Conservation (phyloP, 306 rosid species). For the Prunus mume region DNA sequence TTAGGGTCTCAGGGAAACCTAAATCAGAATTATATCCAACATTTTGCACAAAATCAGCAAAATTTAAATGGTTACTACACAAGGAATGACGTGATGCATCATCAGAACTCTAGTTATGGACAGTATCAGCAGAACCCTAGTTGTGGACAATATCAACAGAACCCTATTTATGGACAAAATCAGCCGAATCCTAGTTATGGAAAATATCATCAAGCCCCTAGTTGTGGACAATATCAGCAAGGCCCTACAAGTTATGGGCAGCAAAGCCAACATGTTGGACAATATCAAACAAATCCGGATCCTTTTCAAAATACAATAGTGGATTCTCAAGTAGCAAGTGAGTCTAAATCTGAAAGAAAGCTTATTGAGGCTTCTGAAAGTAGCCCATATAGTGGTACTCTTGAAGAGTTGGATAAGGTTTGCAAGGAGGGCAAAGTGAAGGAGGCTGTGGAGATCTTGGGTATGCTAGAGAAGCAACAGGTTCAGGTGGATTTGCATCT, state of each 20-base stretch:
- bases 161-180: neutral
- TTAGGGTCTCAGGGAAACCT: constrained; percentile 31
- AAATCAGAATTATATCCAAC: constrained; percentile 20
- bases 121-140: constrained; percentile 24
- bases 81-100: neutral
- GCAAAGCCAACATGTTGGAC: neutral
- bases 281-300: constrained; percentile 12
- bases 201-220: neutral
- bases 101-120: neutral
- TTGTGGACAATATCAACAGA: constrained; percentile 40
- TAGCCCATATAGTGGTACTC: constrained; percentile 35
- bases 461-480: constrained; percentile 39
- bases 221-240: constrained; percentile 23
- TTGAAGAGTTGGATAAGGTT: constrained; percentile 55
- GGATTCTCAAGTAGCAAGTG: constrained; percentile 32
- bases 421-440: constrained; percentile 68
- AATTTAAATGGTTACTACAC: constrained; percentile 15
- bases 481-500: constrained; percentile 48
- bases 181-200: constrained; percentile 27
- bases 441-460: constrained; percentile 68
- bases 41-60: constrained; percentile 22
- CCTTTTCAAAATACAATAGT: constrained; percentile 26
- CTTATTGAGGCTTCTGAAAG: constrained; percentile 25
- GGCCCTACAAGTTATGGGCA: neutral
- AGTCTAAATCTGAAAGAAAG: constrained; percentile 26